These are phyloP conservation scores for Baudoinia panamericana DNA, from an alignment of 495 filamentous ascomycete species.

Conservation along the genomic window DNA sequence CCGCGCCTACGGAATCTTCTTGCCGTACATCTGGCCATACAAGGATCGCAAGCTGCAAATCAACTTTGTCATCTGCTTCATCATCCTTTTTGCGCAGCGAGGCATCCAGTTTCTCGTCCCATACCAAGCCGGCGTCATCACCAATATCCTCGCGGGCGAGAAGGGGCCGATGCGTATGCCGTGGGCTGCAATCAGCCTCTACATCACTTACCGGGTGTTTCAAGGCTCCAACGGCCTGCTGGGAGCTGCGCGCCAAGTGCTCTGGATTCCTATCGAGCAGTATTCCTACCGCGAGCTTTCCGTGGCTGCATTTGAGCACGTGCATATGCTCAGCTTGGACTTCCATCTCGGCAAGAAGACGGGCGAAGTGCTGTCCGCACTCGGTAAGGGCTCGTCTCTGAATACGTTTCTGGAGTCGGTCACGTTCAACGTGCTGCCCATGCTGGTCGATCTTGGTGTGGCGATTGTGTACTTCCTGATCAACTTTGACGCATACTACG, in stretches of 20 bases:
- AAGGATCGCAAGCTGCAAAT: conserved; percentile 59
- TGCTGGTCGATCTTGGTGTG: conserved; percentile 79
- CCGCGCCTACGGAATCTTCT: conserved; percentile 74
- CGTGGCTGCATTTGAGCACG: conserved; percentile 91
- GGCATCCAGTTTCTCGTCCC: conserved; percentile 72
- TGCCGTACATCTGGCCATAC: conserved; percentile 87
- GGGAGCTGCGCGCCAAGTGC: conserved; percentile 60
- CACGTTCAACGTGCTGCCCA: conserved; percentile 88
- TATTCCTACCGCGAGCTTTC: conserved; percentile 93
- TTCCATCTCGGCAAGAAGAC: conserved; percentile 96
- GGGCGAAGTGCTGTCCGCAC: conserved; percentile 82
- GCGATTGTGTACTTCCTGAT: conserved; percentile 78
- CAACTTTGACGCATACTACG: conserved; percentile 74
- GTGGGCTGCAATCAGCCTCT: conserved; percentile 59
- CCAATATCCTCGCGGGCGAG: conserved; percentile 47
- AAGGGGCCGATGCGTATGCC: conserved; percentile 40
- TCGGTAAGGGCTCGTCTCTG: conserved; percentile 92
- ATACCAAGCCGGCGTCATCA: conserved; percentile 59
- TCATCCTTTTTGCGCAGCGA: conserved; percentile 62
- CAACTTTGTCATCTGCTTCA: conserved; percentile 65
- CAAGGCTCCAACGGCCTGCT: conserved; percentile 81
- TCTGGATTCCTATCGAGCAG: conserved; percentile 94
- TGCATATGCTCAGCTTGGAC: conserved; percentile 85
- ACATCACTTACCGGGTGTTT: conserved; percentile 69
- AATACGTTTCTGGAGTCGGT: conserved; percentile 93